phyloP scores from a whole-genome alignment of 2,329 filamentous ascomycete species.

The Hypoxylon sp. region DNA sequence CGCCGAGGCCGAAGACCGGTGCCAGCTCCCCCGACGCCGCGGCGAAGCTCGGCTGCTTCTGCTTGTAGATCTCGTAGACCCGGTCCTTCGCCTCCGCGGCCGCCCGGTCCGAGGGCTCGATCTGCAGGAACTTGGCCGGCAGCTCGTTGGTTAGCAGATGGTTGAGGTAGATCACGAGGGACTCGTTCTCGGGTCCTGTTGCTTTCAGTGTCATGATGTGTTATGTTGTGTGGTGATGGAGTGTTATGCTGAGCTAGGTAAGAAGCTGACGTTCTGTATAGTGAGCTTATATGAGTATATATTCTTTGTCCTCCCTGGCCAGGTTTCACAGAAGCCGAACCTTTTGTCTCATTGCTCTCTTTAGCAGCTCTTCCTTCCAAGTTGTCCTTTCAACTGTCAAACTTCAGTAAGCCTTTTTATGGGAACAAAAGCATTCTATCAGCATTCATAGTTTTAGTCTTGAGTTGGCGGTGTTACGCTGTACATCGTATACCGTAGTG shows the following conservation, averaged over 20 bases:
- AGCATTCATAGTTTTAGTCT: too few species aligned
- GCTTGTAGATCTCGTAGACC: slow-evolving; percentile 31
- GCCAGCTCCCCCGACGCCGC: slow-evolving; percentile 33
- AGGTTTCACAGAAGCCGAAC: background rate
- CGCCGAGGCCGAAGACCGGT: slow-evolving; percentile 37
- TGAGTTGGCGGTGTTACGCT: too few species aligned
- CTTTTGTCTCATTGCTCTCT: background rate
- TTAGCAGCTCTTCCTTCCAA: background rate
- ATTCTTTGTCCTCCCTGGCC: background rate
- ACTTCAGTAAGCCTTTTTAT: too few species aligned
- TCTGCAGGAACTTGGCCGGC: background rate
- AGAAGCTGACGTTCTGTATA: background rate
- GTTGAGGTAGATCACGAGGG: background rate
- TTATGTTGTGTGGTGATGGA: background rate
- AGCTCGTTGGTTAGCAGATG: background rate
- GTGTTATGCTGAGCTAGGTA: background rate
- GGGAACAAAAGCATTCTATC: too few species aligned
- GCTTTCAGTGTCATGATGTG: background rate
- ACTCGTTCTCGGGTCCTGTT: background rate
- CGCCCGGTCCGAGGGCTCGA: slow-evolving; percentile 22
- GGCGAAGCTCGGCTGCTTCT: slow-evolving; percentile 26
- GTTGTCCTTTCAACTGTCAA: background rate
- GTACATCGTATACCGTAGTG: too few species aligned
- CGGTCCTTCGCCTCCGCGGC: slow-evolving; percentile 28
- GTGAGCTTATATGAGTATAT: background rate